These are phyloP conservation scores for Pichia gijzeniarum DNA, from an alignment of 805 yeast genomes.

Conservation along the genomic window DNA sequence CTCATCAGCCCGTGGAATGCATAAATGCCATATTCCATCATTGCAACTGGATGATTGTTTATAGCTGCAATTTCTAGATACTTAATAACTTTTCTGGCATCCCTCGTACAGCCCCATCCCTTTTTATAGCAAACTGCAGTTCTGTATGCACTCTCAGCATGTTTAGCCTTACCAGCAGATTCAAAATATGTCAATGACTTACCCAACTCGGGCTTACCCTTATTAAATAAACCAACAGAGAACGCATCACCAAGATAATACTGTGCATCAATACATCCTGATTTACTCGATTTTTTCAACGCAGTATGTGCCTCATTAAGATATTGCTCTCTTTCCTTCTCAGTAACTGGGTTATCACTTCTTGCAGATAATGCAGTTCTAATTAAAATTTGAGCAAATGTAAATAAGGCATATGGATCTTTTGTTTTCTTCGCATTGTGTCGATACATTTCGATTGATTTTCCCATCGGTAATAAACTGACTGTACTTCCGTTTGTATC, in stretches of 20 bases:
- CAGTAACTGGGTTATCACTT: slow-evolving; percentile 12
- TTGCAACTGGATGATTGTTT: slow-evolving; percentile 93
- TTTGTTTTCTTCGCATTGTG: slow-evolving; percentile 77
- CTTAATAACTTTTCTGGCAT: slow-evolving; percentile 78
- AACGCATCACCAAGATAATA: slow-evolving; percentile 87
- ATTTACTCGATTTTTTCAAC: slow-evolving; percentile 29
- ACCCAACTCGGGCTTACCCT: slow-evolving; percentile 66
- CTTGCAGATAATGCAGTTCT: slow-evolving; percentile 26
- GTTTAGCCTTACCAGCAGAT: slow-evolving; percentile 90
- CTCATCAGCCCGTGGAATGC: slow-evolving; percentile 86
- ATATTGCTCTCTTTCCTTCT: slow-evolving; percentile 43
- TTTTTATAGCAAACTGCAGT: slow-evolving; percentile 89
- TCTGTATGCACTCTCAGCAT: slow-evolving; percentile 84
- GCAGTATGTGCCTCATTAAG: slow-evolving; percentile 72
- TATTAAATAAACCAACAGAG: slow-evolving; percentile 64
- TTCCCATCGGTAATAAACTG: slow-evolving; percentile 34
- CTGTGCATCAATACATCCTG: slow-evolving; percentile 72
- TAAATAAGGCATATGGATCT: slow-evolving; percentile 82
- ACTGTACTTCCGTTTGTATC: not conserved
- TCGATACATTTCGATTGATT: slow-evolving; percentile 82
- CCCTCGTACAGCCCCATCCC: slow-evolving; percentile 88
- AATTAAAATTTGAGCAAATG: slow-evolving; percentile 76
- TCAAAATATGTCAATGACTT: slow-evolving; percentile 76
- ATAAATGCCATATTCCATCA: slow-evolving; percentile 86
- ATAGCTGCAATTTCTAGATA: slow-evolving; percentile 82